Evolutionary conservation across 345 rosid species (phyloP).

Genomic region (Sapria himalayana): DNA sequence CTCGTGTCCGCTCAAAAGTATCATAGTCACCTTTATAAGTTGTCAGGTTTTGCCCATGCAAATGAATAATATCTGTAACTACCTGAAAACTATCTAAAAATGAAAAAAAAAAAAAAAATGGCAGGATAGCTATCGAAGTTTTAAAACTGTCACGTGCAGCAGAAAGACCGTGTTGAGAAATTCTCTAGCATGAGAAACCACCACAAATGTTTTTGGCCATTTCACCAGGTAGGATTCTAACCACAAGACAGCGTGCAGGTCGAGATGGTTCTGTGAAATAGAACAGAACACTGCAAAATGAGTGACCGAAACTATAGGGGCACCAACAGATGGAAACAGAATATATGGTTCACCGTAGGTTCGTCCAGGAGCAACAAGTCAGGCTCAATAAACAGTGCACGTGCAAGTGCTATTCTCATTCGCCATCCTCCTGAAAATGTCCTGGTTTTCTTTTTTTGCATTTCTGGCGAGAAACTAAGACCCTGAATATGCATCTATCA

Average conservation of each 20-base stretch:
- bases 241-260: slow-evolving; percentile 98
- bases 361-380: slow-evolving; percentile 93
- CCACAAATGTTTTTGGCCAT: slow-evolving; percentile 96
- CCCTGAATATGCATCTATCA: slow-evolving; percentile 86
- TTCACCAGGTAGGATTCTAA: slow-evolving; percentile 77
- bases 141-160: slow-evolving; percentile 1
- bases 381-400: slow-evolving; percentile 84
- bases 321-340: not conserved
- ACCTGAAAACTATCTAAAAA: slow-evolving; percentile 29
- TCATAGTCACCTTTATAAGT: slow-evolving; percentile 83
- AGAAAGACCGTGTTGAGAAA: slow-evolving; percentile 74
- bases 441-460: slow-evolving; percentile 70
- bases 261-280: slow-evolving; percentile 83
- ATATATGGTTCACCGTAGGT: slow-evolving; percentile 47
- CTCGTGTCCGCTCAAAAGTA: slow-evolving; percentile 66
- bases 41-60: slow-evolving; percentile 61
- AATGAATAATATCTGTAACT: slow-evolving; percentile 85
- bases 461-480: slow-evolving; percentile 84
- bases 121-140: not conserved
- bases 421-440: slow-evolving; percentile 98
- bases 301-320: no score
- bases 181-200: slow-evolving; percentile 96
- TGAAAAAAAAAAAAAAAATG: not conserved
- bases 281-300: no score
- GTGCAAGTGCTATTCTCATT: slow-evolving; percentile 97